Conservation (phyloP, 2,329 filamentous ascomycete species). For the Talaromyces pinophilus region DNA sequence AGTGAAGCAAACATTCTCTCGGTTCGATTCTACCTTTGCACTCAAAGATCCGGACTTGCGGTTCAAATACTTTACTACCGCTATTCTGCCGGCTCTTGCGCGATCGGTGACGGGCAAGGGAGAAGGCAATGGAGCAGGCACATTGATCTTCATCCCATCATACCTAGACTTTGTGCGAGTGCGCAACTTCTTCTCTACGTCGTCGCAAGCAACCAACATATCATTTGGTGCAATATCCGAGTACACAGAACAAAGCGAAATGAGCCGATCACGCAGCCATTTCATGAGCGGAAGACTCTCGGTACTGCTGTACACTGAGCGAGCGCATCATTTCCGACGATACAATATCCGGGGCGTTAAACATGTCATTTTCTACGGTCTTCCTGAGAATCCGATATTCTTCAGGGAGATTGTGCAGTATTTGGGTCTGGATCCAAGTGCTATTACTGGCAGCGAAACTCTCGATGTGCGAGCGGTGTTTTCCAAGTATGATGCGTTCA, state of each 20-base stretch:
- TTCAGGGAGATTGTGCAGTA: constrained; percentile 48
- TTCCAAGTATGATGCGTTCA: constrained; percentile 85
- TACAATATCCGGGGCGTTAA: constrained; percentile 79
- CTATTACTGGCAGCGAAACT: constrained; percentile 53
- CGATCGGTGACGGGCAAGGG: constrained; percentile 54
- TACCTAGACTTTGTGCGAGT: constrained; percentile 95
- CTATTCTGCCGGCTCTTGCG: constrained; percentile 73
- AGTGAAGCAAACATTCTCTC: constrained; percentile 83
- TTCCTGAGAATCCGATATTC: constrained; percentile 77
- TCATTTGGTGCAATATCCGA: constrained; percentile 85
- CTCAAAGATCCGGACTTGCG: constrained; percentile 79
- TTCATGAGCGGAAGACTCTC: constrained; percentile 81
- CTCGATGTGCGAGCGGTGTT: constrained; percentile 62
- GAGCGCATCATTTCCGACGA: constrained; percentile 95
- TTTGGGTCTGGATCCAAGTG: constrained; percentile 43
- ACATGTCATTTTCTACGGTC: constrained; percentile 81
- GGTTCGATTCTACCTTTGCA: constrained; percentile 72
- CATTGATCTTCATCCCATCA: constrained; percentile 84
- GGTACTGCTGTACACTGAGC: constrained; percentile 86
- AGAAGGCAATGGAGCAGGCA: constrained; percentile 64
- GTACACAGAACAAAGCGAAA: constrained; percentile 76
- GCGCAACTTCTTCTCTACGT: constrained; percentile 85
- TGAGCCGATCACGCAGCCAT: constrained; percentile 80
- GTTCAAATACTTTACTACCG: constrained; percentile 86
- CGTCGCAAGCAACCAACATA: constrained; percentile 56